Base-by-base conservation (phyloP, 257 asterid species). In the Salvia rosmarinus region DNA sequence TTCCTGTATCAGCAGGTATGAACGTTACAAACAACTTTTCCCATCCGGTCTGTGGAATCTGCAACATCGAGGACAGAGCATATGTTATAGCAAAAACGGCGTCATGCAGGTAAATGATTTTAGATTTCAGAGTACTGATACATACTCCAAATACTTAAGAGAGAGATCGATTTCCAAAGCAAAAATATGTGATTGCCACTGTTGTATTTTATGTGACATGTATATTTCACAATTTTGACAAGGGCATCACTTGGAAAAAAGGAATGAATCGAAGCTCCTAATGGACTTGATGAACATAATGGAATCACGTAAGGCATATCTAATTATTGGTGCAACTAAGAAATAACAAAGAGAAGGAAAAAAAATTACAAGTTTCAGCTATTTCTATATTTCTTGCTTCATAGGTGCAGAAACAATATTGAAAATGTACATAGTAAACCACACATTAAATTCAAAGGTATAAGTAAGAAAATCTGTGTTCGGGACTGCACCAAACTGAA, bases 31-130 rank as follows among this genome's bases (percentile, higher is more conserved):
- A 91, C 75, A 95, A 77, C 86, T 95, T 95, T 75, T 95, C 99
- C 99, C 99, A 95, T 80, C 99, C 99, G 73, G 63, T 76, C 72
- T 86, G 98, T 70, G 99, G 99, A 82, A 91, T 75, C 99, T 95
- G 96, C 75, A 84, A 76, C 52, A 66, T 60, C 57, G 71, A 78
- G 40, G 39, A 56, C 12, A 68, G 58, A 61, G 40, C 21, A 64
- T 32, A 46, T 4, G 42, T 64, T 70, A 62, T 17, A 28, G 20
- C 35, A 56, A 44, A 65, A 12, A 23, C 20, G 17, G 59, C 28
- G 20, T 50, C 20, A 58, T 67, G 40, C 40, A 58, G 42, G 28
- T 60, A 23, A 0, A 14, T 12, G 4, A 58, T 34, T 34, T n/a
- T n/a, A n/a, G n/a, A n/a, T n/a, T n/a, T n/a, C n/a, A n/a, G n/a